Percentiles rank a stretch among this genome's conserved stretches.
phyloP scores from a whole-genome alignment of 2,329 filamentous ascomycete genomes.

The Lizonia empirigonia region DNA sequence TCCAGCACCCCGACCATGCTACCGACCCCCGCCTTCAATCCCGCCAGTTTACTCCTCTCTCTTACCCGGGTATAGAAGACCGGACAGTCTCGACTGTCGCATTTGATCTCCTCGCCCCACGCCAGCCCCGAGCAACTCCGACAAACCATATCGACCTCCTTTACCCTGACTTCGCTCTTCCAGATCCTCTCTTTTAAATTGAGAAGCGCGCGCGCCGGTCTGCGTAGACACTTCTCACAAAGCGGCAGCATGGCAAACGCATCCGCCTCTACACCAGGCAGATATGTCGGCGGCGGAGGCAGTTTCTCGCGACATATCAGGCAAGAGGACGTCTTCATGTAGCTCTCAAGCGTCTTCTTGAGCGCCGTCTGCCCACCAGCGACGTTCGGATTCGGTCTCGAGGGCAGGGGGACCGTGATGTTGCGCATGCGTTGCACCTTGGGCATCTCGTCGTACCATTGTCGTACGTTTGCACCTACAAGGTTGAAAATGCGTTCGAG shows the following conservation, averaged over 20 bases:
- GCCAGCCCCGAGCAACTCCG: conserved; percentile 77
- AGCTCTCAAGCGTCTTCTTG: conserved; percentile 87
- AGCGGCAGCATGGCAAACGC: conserved; percentile 51
- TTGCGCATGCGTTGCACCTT: conserved; percentile 79
- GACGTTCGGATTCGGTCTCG: conserved; percentile 18
- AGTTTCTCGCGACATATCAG: conserved; percentile 73
- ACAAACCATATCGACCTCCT: conserved; percentile 73
- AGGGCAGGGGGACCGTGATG: conserved; percentile 49
- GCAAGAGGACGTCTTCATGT: conserved; percentile 82
- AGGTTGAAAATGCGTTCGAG: conserved; percentile 96
- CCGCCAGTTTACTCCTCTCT: conserved; percentile 50
- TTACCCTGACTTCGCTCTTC: conserved; percentile 66
- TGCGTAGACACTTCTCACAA: conserved; percentile 62
- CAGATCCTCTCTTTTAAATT: conserved; percentile 67
- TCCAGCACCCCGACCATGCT: conserved; percentile 39
- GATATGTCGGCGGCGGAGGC: conserved; percentile 35
- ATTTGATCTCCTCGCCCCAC: conserved; percentile 77
- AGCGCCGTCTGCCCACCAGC: conserved; percentile 40
- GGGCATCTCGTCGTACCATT: conserved; percentile 97
- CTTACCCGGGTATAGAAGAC: conserved; percentile 83
- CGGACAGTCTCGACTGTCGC: conserved; percentile 89
- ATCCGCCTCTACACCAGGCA: conserved; percentile 23
- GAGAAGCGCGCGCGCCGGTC: conserved; percentile 66
- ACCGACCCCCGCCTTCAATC: conserved; percentile 31
- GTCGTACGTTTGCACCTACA: conserved; percentile 85